Evolutionary conservation across 768 basidiomycete species (phyloP).

Genomic region (Rubroboletus pulcherrimus): DNA sequence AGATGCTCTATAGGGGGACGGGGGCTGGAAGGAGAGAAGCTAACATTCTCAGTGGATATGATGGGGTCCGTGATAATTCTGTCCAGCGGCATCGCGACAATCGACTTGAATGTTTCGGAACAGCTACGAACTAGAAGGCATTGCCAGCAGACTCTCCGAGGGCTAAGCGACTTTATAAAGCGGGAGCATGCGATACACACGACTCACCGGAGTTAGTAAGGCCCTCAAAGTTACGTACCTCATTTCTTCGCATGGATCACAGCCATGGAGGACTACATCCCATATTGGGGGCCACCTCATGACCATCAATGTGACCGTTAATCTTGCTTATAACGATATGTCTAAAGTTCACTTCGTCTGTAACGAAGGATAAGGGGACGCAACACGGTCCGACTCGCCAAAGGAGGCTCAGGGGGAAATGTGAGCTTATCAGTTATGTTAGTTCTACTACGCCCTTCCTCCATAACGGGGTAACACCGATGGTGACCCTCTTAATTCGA

Average conservation of each 20-base stretch:
- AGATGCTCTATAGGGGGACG: conserved; percentile 19
- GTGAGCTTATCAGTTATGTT: not conserved
- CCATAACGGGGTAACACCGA: conserved; percentile 2
- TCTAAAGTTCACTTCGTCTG: not conserved
- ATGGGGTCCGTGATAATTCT: conserved; percentile 33
- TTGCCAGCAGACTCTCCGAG: conserved; percentile 1
- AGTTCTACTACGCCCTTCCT: not conserved
- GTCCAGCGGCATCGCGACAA: conserved; percentile 24
- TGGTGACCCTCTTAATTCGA: not conserved
- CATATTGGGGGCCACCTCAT: not conserved
- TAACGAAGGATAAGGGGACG: not conserved
- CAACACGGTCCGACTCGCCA: not conserved
- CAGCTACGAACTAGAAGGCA: conserved; percentile 5
- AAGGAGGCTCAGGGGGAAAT: not conserved
- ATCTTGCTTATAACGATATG: not conserved
- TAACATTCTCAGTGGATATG: conserved; percentile 32
- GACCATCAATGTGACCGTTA: not conserved
- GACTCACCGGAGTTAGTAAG: conserved; percentile 12
- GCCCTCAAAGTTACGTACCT: conserved; percentile 18
- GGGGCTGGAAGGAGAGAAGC: conserved; percentile 24
- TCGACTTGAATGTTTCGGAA: not conserved
- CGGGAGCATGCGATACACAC: conserved; percentile 19
- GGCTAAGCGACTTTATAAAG: conserved; percentile 21
- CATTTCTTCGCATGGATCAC: conserved; percentile 7
- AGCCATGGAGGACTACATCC: not conserved